Percentiles rank a stretch among this genome's conserved stretches.
Evolutionary conservation across 805 yeast genomes (phyloP).

Genomic region (Kazachstania bromeliacearum): DNA sequence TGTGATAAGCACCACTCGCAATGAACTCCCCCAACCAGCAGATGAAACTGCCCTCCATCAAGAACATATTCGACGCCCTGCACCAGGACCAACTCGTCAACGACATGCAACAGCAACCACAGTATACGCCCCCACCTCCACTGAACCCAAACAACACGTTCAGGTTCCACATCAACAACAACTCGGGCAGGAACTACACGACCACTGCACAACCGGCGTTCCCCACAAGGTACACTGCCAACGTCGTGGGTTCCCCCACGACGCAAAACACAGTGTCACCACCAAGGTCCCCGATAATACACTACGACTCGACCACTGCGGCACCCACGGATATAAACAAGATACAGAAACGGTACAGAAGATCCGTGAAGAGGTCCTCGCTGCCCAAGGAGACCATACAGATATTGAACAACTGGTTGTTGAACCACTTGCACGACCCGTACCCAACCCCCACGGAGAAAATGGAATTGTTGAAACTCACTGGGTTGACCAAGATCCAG

Average conservation of each 20-base stretch:
- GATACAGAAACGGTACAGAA: neutral
- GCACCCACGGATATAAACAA: neutral
- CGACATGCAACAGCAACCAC: neutral
- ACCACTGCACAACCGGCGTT: too few relatives aligned
- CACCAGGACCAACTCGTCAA: neutral
- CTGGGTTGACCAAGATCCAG: conserved; percentile 75
- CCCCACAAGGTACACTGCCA: neutral
- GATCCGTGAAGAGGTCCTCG: conserved; percentile 49
- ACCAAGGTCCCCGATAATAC: neutral
- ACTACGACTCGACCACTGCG: too few relatives aligned
- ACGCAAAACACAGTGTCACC: neutral
- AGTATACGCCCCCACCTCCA: neutral
- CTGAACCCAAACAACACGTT: neutral
- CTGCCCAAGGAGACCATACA: conserved; percentile 72
- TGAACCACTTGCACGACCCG: conserved; percentile 67
- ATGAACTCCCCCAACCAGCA: conserved; percentile 1
- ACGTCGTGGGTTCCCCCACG: neutral
- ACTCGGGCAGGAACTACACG: neutral
- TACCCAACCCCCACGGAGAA: conserved; percentile 79
- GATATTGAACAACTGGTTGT: conserved; percentile 63
- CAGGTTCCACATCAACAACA: neutral
- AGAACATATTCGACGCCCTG: conserved; percentile 3
- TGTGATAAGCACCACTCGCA: neutral
- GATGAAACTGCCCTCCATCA: conserved; percentile 5
- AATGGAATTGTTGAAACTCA: conserved; percentile 52